A percentile compares a stretch with the other conserved stretches of the same genome.
phyloP scores from a whole-genome alignment of 2,329 filamentous ascomycete genomes.

The Nothophaeocryptopus gaeumannii region DNA sequence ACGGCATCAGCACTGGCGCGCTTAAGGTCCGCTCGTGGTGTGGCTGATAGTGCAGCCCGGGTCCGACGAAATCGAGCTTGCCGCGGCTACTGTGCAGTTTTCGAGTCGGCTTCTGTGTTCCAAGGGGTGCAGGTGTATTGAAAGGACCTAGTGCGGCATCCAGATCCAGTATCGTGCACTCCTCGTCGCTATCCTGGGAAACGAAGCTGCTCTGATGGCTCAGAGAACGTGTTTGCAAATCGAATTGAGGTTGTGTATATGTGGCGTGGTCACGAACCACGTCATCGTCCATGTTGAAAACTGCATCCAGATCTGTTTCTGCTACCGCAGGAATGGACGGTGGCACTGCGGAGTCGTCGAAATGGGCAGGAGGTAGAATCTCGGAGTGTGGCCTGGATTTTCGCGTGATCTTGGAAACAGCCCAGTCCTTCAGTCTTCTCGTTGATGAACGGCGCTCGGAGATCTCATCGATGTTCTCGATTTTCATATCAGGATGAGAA shows the following conservation, averaged over 20 bases:
- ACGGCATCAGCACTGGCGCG: constrained; percentile 73
- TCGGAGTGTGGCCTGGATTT: constrained; percentile 17
- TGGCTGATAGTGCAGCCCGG: constrained; percentile 63
- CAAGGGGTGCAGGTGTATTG: constrained; percentile 67
- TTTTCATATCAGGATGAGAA: background rate
- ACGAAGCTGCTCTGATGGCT: constrained; percentile 14
- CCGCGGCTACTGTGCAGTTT: constrained; percentile 74
- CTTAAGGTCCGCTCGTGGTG: constrained; percentile 72
- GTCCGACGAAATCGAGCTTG: constrained; percentile 65
- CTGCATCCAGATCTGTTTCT: constrained; percentile 35
- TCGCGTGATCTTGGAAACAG: constrained; percentile 54
- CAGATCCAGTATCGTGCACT: constrained; percentile 82
- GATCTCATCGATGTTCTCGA: constrained; percentile 9
- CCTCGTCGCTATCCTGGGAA: constrained; percentile 45
- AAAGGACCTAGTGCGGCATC: constrained; percentile 92
- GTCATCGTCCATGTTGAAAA: constrained; percentile 25
- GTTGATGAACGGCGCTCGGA: constrained; percentile 28
- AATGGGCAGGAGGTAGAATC: constrained; percentile 1
- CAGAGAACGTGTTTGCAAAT: constrained; percentile 9
- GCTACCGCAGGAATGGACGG: constrained; percentile 15
- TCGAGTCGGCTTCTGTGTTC: constrained; percentile 65
- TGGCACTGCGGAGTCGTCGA: background rate
- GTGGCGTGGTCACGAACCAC: constrained; percentile 6
- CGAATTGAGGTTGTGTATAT: constrained; percentile 1
- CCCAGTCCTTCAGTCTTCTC: constrained; percentile 73